phyloP scores from a whole-genome alignment of 306 rosid species.

The Ceratonia siliqua region DNA sequence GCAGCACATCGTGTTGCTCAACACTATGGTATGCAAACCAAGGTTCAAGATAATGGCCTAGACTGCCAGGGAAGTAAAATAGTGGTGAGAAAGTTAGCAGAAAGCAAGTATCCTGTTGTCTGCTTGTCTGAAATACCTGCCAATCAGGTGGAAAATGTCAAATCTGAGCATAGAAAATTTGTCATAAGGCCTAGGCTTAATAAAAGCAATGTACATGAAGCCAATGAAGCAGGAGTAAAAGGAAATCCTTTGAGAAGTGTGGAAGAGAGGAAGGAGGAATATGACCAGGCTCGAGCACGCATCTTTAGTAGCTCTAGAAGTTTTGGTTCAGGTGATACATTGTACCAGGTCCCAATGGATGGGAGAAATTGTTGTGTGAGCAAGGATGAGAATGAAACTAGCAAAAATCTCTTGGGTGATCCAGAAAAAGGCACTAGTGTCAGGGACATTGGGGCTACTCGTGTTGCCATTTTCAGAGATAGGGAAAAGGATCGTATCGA shows the following conservation, averaged over 20 bases:
- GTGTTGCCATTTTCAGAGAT: constrained; percentile 89
- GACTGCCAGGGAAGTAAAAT: constrained; percentile 88
- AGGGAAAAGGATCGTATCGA: constrained; percentile 87
- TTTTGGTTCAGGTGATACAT: constrained; percentile 49
- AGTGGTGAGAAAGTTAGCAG: constrained; percentile 67
- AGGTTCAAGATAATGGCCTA: constrained; percentile 71
- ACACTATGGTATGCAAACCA: constrained; percentile 79
- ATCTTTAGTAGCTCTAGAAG: constrained; percentile 62
- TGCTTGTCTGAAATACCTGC: constrained; percentile 72
- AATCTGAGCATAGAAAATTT: constrained; percentile 52
- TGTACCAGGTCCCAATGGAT: constrained; percentile 44
- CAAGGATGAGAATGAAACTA: constrained; percentile 56
- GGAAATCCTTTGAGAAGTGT: constrained; percentile 64
- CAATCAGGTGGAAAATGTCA: constrained; percentile 57
- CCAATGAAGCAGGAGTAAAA: constrained; percentile 45
- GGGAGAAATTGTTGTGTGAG: constrained; percentile 41
- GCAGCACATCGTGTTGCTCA: constrained; percentile 97
- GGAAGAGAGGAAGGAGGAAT: constrained; percentile 94
- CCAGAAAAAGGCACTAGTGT: constrained; percentile 41
- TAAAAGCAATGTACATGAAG: constrained; percentile 45
- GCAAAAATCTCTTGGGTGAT: constrained; percentile 45
- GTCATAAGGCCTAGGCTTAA: constrained; percentile 65
- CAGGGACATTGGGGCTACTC: constrained; percentile 53
- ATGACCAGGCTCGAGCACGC: constrained; percentile 87
- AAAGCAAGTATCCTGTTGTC: constrained; percentile 61